Base-by-base conservation (phyloP, 1,139 yeast genomes). In the Eremothecium gossypii region DNA sequence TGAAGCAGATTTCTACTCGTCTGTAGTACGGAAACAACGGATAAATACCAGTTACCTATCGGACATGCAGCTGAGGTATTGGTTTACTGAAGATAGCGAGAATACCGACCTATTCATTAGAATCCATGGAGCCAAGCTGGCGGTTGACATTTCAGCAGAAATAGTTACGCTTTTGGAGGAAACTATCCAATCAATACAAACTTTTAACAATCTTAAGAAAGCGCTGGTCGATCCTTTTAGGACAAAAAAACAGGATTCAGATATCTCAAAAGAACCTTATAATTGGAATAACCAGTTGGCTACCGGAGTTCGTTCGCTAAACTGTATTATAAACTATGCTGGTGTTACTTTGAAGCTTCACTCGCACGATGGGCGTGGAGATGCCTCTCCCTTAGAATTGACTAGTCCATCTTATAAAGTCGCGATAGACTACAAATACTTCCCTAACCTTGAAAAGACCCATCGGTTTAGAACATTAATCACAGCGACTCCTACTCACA, bases 331-430 rank as follows among this genome's bases (percentile, higher is more conserved):
- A 40, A 68, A 67, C 8, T 83, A 79, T 66, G 86, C 77, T 7
- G 94, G 93, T 41, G 83, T 89, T 11, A 72, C 72, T n/a, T 74
- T 82, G 9, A 67, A 70, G 43, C 65, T 82, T 8, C 61, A 52
- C 33, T 58, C 66, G 0, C 41, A 41, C 13, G 68, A 70, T 41
- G 70, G 74, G 38, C 63, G 74, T 27, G 67, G 67, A 36, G 70
- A 68, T 27, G 64, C 68, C 7, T 79, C 83, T 0, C 75, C 89
- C 0, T 66, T 87, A 26, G 72, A 69, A 35, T 62, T 89, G 28
- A 83, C 76, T 42, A 77, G 95, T 0, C 98, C 98, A 0, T 83
- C 89, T 1, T 76, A 89, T 1, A 71, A 69, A 40, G 69, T 84
- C 8, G 70, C 74, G 2, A 58, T 73, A 1, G 72, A 69, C 36